These are phyloP conservation scores for Parietaria judaica DNA, from an alignment of 306 rosid genomes.

Conservation along the genomic window DNA sequence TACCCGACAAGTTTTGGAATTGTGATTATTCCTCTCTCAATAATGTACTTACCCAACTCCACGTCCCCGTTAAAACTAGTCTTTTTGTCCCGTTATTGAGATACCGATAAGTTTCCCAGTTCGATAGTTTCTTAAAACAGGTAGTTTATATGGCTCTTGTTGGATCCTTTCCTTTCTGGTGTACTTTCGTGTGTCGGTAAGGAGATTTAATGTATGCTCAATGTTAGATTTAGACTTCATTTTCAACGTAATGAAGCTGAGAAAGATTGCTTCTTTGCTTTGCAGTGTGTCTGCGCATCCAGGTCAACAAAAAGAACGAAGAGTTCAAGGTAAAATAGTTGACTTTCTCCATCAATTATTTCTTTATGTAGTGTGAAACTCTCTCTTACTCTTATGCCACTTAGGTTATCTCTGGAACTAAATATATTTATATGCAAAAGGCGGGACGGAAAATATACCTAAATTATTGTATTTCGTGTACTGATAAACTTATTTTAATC, in stretches of 20 bases:
- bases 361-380: too few relatives aligned
- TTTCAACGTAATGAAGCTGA: background rate
- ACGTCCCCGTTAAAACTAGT: too few relatives aligned
- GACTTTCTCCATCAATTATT: too few relatives aligned
- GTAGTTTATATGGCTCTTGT: constrained; percentile 72
- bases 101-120: too few relatives aligned
- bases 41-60: too few relatives aligned
- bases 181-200: constrained; percentile 82
- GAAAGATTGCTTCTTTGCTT: background rate
- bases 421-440: too few relatives aligned
- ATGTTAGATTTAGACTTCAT: background rate
- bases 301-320: constrained; percentile 90
- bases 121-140: constrained; percentile 30
- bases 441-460: too few relatives aligned
- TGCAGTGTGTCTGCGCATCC: constrained; percentile 90
- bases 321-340: constrained; percentile 62
- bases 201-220: constrained; percentile 4
- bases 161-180: constrained; percentile 87
- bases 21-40: background rate
- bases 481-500: too few relatives aligned
- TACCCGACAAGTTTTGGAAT: background rate
- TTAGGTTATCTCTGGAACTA: too few relatives aligned
- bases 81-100: too few relatives aligned
- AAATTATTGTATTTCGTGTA: too few relatives aligned
- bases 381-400: too few relatives aligned